Percentiles rank a stretch among this genome's conserved stretches.
Evolutionary conservation across 2,329 filamentous ascomycete species (phyloP).

Genomic region (Xylariaceae sp.): DNA sequence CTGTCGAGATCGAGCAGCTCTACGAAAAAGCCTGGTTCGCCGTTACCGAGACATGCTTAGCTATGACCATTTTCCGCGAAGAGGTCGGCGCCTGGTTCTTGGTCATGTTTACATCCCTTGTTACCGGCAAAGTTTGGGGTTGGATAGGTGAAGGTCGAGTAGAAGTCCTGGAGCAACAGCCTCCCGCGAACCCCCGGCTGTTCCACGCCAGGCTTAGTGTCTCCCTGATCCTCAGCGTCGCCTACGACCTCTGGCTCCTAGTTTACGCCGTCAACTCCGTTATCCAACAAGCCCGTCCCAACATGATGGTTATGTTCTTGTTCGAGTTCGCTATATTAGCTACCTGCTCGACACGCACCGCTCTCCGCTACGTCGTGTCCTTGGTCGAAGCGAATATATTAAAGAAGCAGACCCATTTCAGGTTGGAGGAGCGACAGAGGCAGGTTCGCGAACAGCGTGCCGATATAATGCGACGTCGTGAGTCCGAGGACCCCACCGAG

Average conservation of each 20-base stretch:
- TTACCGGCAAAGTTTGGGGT: constrained; percentile 95
- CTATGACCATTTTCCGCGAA: constrained; percentile 97
- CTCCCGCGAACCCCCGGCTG: constrained; percentile 78
- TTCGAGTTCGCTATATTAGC: constrained; percentile 92
- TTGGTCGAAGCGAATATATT: constrained; percentile 73
- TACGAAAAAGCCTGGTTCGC: constrained; percentile 99
- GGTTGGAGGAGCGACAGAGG: constrained; percentile 62
- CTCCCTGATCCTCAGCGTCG: constrained; percentile 73
- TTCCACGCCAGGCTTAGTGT: constrained; percentile 81
- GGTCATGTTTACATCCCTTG: constrained; percentile 89
- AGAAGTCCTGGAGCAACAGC: constrained; percentile 92
- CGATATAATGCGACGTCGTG: constrained; percentile 46
- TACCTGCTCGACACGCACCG: constrained; percentile 75
- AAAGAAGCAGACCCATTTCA: constrained; percentile 66
- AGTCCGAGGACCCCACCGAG: constrained; percentile 41
- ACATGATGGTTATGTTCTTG: constrained; percentile 99
- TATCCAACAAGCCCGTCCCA: constrained; percentile 80
- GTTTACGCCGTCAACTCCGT: constrained; percentile 78
- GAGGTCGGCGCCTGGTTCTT: constrained; percentile 93
- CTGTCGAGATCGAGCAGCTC: constrained; percentile 93
- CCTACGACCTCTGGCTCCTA: constrained; percentile 77
- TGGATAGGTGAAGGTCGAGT: constrained; percentile 97
- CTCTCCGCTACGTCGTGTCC: constrained; percentile 72
- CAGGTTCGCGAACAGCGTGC: constrained; percentile 60
- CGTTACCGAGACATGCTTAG: constrained; percentile 91